Evolutionary conservation across 2,329 filamentous ascomycete genomes (phyloP).

Genomic region (Diaporthe ampelina): DNA sequence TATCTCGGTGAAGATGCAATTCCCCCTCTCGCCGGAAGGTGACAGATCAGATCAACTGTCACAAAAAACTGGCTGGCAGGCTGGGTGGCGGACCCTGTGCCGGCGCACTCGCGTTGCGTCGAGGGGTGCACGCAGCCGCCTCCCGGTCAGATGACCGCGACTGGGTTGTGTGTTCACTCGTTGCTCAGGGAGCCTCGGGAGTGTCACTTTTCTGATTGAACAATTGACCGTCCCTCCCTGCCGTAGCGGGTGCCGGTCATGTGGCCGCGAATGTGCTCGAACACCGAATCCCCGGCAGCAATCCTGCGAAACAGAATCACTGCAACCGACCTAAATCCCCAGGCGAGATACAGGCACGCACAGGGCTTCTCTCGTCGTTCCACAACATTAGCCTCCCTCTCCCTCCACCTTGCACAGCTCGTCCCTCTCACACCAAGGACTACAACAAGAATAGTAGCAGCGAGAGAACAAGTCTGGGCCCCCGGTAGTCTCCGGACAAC

Average conservation of each 20-base stretch:
- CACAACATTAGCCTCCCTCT: constrained; percentile 8
- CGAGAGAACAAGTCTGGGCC: not conserved
- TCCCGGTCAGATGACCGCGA: constrained; percentile 20
- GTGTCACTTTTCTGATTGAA: constrained; percentile 6
- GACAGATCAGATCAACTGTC: constrained; percentile 38
- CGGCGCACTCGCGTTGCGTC: constrained; percentile 25
- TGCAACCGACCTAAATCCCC: not conserved
- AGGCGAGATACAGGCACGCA: constrained; percentile 2
- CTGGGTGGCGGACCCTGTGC: constrained; percentile 17
- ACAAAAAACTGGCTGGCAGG: constrained; percentile 25
- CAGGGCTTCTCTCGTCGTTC: constrained; percentile 24
- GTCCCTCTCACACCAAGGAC: constrained; percentile 4
- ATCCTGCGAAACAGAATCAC: constrained; percentile 21
- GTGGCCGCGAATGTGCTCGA: constrained; percentile 23
- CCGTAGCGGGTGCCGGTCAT: constrained; percentile 11
- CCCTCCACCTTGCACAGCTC: not conserved
- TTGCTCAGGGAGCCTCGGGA: constrained; percentile 7
- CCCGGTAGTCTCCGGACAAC: constrained; percentile 1
- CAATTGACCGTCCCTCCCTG: constrained; percentile 1
- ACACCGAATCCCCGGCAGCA: constrained; percentile 5
- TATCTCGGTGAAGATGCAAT: constrained; percentile 27
- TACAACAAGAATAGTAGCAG: not conserved
- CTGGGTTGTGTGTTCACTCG: not conserved
- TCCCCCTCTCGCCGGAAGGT: constrained; percentile 3
- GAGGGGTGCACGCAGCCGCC: constrained; percentile 26